These are phyloP conservation scores for Juncus inflexus DNA, from an alignment of 176 grass and related monocot genomes.

Conservation along the genomic window DNA sequence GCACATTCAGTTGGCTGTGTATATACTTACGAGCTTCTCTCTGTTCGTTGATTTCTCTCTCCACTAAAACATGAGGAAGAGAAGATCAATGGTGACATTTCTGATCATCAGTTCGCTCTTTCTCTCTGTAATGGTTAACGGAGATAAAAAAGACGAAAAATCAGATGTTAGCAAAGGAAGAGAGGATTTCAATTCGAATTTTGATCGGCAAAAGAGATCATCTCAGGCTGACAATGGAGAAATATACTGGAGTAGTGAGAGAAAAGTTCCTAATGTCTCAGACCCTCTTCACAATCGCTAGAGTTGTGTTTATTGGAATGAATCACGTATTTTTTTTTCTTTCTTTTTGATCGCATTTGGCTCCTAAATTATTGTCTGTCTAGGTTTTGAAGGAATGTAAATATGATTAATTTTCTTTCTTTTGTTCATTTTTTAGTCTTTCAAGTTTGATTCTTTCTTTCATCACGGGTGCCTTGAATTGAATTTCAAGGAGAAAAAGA, in stretches of 20 bases:
- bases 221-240: conserved; percentile 36
- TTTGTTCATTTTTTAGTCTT: neutral
- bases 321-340: neutral
- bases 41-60: neutral
- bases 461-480: neutral
- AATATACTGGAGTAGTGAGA: conserved; percentile 52
- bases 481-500: neutral
- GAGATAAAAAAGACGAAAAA: conserved; percentile 24
- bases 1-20: too few species aligned
- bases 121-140: conserved; percentile 32
- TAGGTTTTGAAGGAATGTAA: neutral
- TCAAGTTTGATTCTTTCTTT: neutral
- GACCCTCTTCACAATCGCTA: conserved; percentile 91
- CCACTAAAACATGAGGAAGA: conserved; percentile 36
- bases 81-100: conserved; percentile 20
- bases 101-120: conserved; percentile 32
- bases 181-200: neutral
- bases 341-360: neutral
- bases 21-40: too few species aligned
- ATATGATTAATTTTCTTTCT: neutral
- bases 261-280: conserved; percentile 68
- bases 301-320: neutral
- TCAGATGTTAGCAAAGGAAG: neutral
- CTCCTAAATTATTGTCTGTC: neutral
- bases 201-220: conserved; percentile 36